These are phyloP conservation scores for Diplocarpon mali DNA, from an alignment of 2,329 filamentous ascomycete species.

Conservation along the genomic window DNA sequence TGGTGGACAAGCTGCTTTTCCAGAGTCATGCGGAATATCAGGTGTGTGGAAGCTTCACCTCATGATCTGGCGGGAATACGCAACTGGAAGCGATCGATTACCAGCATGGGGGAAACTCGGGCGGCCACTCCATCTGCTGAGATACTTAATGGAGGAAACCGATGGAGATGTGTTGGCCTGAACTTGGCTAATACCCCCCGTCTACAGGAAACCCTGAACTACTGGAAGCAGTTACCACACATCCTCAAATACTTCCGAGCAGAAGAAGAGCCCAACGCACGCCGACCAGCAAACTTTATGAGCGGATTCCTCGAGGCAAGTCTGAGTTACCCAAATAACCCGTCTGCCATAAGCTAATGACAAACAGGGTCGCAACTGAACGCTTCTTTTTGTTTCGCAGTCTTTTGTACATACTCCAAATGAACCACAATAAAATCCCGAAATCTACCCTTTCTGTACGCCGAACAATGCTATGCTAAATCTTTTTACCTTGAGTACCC, in stretches of 20 bases:
- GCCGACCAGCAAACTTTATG: slow-evolving; percentile 84
- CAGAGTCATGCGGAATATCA: slow-evolving; percentile 92
- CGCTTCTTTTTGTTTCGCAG: slow-evolving; percentile 15
- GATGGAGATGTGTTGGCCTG: neutral
- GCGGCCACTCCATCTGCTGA: no score
- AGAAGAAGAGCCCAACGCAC: slow-evolving; percentile 67
- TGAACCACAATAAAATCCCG: slow-evolving; percentile 16
- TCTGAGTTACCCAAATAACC: neutral
- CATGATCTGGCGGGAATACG: neutral
- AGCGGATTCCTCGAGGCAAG: slow-evolving; percentile 78
- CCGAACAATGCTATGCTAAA: slow-evolving; percentile 21
- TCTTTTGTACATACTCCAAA: slow-evolving; percentile 27
- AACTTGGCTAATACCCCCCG: neutral
- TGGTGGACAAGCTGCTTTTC: slow-evolving; percentile 81
- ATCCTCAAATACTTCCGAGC: slow-evolving; percentile 94
- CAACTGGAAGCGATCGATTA: neutral
- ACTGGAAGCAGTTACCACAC: slow-evolving; percentile 95
- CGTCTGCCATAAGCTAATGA: slow-evolving; percentile 12
- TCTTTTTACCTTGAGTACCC: neutral
- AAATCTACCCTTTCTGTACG: slow-evolving; percentile 18
- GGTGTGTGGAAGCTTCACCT: slow-evolving; percentile 39
- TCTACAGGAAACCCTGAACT: slow-evolving; percentile 88
- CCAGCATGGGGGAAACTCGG: neutral
- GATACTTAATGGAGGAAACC: no score
- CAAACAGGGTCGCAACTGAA: slow-evolving; percentile 26